Evolutionary conservation across 2,329 filamentous ascomycete genomes (phyloP).

Genomic region (Sporothrix variecibatus): DNA sequence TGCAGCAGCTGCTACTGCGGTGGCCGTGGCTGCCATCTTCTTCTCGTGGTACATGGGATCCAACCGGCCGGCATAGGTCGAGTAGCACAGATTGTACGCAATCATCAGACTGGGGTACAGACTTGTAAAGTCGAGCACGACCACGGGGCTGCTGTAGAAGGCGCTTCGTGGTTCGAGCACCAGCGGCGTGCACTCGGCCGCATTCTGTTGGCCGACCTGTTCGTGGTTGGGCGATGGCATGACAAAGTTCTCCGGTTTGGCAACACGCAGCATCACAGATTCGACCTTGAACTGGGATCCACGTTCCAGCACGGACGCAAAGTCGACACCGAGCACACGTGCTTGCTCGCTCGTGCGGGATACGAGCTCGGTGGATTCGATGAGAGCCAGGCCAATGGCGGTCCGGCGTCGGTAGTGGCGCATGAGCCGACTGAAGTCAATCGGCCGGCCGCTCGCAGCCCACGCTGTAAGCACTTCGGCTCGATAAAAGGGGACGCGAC

Average conservation of each 20-base stretch:
- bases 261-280: slow-evolving; percentile 97
- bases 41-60: slow-evolving; percentile 28
- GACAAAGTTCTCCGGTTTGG: slow-evolving; percentile 93
- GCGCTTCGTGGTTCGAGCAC: slow-evolving; percentile 97
- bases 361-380: slow-evolving; percentile 87
- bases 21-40: not conserved
- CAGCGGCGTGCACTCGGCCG: slow-evolving; percentile 87
- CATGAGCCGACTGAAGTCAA: slow-evolving; percentile 72
- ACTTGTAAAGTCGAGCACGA: slow-evolving; percentile 95
- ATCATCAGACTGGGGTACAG: slow-evolving; percentile 98
- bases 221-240: slow-evolving; percentile 86
- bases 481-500: slow-evolving; percentile 83
- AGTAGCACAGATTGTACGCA: slow-evolving; percentile 98
- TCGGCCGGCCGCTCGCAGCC: slow-evolving; percentile 69
- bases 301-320: slow-evolving; percentile 92
- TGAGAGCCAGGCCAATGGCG: slow-evolving; percentile 82
- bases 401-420: slow-evolving; percentile 76
- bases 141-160: slow-evolving; percentile 85
- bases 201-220: slow-evolving; percentile 92
- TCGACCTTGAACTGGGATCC: slow-evolving; percentile 99
- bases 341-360: slow-evolving; percentile 92
- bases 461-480: slow-evolving; percentile 78
- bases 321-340: slow-evolving; percentile 88
- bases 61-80: slow-evolving; percentile 87
- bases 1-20: not conserved